Conservation (phyloP, 768 basidiomycete species). For the Pulveroboletus ravenelii region DNA sequence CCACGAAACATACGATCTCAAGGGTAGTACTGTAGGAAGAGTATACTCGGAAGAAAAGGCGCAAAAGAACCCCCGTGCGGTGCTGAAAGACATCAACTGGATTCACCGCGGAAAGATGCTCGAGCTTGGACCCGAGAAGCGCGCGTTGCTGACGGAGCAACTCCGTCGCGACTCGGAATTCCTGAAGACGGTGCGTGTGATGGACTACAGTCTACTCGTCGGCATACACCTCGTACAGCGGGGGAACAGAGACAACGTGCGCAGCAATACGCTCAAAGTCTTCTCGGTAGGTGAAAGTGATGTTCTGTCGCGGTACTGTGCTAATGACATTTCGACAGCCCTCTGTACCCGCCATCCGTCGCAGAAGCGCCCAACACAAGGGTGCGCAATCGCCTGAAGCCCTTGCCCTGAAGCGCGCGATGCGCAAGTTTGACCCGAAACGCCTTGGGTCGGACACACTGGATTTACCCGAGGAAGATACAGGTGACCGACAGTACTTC, state of each 20-base stretch:
- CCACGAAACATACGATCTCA: slow-evolving; percentile 96
- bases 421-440: slow-evolving; percentile 78
- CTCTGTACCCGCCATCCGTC: slow-evolving; percentile 58
- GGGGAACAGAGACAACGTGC: slow-evolving; percentile 88
- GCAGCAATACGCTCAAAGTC: slow-evolving; percentile 86
- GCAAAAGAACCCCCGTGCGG: slow-evolving; percentile 74
- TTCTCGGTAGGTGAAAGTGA: slow-evolving; percentile 64
- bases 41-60: slow-evolving; percentile 82
- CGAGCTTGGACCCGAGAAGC: slow-evolving; percentile 94
- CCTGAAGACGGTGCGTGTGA: slow-evolving; percentile 76
- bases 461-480: slow-evolving; percentile 59
- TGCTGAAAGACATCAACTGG: slow-evolving; percentile 97
- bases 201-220: slow-evolving; percentile 95
- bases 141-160: slow-evolving; percentile 87
- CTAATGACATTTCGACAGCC: slow-evolving; percentile 43
- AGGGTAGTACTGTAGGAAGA: slow-evolving; percentile 89
- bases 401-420: slow-evolving; percentile 78
- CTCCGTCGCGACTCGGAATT: slow-evolving; percentile 83
- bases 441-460: slow-evolving; percentile 51
- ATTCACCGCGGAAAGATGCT: slow-evolving; percentile 71
- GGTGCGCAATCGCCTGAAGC: slow-evolving; percentile 64
- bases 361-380: slow-evolving; percentile 56
- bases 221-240: slow-evolving; percentile 90
- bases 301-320: background rate
- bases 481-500: slow-evolving; percentile 59